A percentile compares a stretch with the other conserved stretches of the same genome.
Conservation (phyloP, 148 eudicot species). For the Limonium bicolor region DNA sequence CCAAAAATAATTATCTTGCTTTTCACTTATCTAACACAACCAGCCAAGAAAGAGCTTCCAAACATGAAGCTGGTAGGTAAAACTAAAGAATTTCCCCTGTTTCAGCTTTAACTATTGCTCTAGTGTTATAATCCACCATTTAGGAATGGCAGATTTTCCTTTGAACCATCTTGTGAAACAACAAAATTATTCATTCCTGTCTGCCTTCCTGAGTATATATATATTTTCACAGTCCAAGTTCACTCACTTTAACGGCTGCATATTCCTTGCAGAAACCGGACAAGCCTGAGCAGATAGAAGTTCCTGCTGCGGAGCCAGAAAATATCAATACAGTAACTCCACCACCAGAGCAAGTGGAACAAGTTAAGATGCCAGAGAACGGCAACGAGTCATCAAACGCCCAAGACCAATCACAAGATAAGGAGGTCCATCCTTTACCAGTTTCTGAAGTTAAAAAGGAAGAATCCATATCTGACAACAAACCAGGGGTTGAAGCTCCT, state of each 20-base stretch:
- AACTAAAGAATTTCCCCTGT: too few species aligned
- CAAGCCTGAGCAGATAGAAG: conserved; percentile 24
- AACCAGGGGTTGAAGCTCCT: not conserved
- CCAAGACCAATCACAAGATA: conserved; percentile 17
- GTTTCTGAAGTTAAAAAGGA: not conserved
- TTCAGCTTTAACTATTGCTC: too few species aligned
- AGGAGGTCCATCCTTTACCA: conserved; percentile 8
- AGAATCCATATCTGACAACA: not conserved
- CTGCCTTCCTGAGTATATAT: too few species aligned
- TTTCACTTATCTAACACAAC: too few species aligned
- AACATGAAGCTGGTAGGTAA: too few species aligned
- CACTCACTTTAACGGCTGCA: not conserved
- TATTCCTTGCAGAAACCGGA: conserved; percentile 30
- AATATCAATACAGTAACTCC: conserved; percentile 5
- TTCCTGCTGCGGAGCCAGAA: conserved; percentile 14
- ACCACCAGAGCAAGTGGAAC: conserved; percentile 6
- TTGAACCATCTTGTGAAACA: too few species aligned
- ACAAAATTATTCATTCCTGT: too few species aligned
- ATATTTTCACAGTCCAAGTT: too few species aligned
- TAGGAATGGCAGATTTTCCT: too few species aligned
- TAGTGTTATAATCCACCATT: too few species aligned
- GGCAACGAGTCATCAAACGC: conserved; percentile 10
- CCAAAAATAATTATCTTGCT: too few species aligned
- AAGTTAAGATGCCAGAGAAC: conserved; percentile 14
- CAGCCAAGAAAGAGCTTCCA: too few species aligned